Conservation (phyloP, 1,284 basidiomycete genomes). For the Tilletiaria anomala region DNA sequence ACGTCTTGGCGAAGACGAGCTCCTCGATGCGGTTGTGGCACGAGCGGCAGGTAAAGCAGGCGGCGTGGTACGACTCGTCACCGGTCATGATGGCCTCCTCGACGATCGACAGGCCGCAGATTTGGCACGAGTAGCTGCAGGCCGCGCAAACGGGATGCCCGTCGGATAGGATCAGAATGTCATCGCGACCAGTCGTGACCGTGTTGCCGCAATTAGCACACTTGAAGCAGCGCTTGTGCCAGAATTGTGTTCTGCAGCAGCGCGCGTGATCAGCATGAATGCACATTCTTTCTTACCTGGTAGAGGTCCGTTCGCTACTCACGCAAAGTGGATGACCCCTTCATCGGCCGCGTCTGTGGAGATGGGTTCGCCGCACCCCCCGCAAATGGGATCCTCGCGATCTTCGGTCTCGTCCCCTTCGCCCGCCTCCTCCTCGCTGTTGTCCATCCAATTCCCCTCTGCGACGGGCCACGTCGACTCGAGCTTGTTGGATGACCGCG, state of each 20-base stretch:
- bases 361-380: conserved; percentile 23
- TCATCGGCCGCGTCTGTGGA: conserved; percentile 25
- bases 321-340: conserved; percentile 31
- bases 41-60: conserved; percentile 94
- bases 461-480: too few relatives aligned
- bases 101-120: conserved; percentile 14
- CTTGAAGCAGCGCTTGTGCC: conserved; percentile 28
- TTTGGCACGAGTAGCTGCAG: conserved; percentile 65
- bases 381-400: conserved; percentile 14
- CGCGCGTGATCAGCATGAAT: too few relatives aligned
- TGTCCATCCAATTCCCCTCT: too few relatives aligned
- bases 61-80: conserved; percentile 94
- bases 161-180: conserved; percentile 84
- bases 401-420: too few relatives aligned
- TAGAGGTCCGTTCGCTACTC: too few relatives aligned
- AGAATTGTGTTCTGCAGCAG: conserved; percentile 7
- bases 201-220: conserved; percentile 43
- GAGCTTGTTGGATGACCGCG: too few relatives aligned
- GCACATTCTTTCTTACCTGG: too few relatives aligned
- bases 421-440: too few relatives aligned
- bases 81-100: conserved; percentile 77
- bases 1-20: conserved; percentile 94
- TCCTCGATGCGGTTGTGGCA: conserved; percentile 91
- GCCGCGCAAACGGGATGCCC: conserved; percentile 91
- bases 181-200: conserved; percentile 63